phyloP scores from a whole-genome alignment of 768 basidiomycete species.

The Suillus paluster region DNA sequence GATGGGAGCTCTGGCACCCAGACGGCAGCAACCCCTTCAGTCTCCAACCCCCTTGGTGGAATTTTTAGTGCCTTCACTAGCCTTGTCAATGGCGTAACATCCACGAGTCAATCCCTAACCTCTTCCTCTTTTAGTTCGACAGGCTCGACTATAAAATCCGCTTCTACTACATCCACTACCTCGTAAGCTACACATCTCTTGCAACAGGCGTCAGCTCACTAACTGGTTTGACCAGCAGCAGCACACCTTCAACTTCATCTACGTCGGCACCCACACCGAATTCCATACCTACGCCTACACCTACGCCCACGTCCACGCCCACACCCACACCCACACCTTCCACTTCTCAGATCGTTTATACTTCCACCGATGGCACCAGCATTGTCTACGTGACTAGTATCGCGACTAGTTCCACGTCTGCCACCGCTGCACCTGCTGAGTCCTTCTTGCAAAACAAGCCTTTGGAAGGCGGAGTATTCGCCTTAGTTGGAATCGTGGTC shows the following conservation, averaged over 20 bases:
- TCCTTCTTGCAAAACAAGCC: constrained; percentile 68
- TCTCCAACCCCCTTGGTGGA: constrained; percentile 10
- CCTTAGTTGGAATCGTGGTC: constrained; percentile 50
- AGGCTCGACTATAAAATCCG: constrained; percentile 23
- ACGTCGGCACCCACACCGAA: constrained; percentile 15
- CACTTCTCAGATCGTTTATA: constrained; percentile 21
- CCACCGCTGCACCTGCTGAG: constrained; percentile 24
- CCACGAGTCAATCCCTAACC: constrained; percentile 25
- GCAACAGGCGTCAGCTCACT: background rate
- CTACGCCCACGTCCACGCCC: constrained; percentile 13
- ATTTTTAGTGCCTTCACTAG: constrained; percentile 20
- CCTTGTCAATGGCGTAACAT: constrained; percentile 13
- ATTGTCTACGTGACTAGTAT: constrained; percentile 37
- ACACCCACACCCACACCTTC: constrained; percentile 23
- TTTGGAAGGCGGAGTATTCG: constrained; percentile 64
- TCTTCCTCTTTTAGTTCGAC: constrained; percentile 28
- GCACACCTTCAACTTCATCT: constrained; percentile 15
- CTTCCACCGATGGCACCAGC: constrained; percentile 28
- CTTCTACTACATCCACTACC: constrained; percentile 14
- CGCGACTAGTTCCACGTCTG: constrained; percentile 28
- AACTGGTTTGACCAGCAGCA: constrained; percentile 17
- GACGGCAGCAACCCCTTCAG: background rate
- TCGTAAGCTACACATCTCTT: constrained; percentile 23
- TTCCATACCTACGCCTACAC: constrained; percentile 12
- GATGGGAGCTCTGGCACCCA: constrained; percentile 3